These are phyloP conservation scores for Penicillium corylophilum DNA, from an alignment of 2,329 filamentous ascomycete genomes.

Conservation along the genomic window DNA sequence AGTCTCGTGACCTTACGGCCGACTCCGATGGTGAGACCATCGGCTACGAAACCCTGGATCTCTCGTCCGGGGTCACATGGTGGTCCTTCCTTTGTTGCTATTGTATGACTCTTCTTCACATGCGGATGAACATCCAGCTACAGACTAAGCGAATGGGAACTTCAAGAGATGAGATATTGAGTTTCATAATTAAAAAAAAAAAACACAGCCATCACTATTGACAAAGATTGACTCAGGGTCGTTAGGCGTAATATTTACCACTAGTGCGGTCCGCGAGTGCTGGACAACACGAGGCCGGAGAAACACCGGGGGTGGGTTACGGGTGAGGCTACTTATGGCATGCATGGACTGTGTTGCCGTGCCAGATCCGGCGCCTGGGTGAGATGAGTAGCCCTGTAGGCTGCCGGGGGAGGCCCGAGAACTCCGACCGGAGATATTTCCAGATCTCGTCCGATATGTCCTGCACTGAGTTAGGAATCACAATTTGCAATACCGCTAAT, in stretches of 20 bases:
- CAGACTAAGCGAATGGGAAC: not conserved
- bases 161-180: not conserved
- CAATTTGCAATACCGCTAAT: not conserved
- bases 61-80: not conserved
- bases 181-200: not conserved
- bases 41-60: not conserved
- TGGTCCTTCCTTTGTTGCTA: not conserved
- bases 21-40: not conserved
- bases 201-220: not conserved
- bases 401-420: constrained; percentile 7
- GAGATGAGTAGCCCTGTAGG: not conserved
- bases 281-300: not conserved
- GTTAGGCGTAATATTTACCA: too few species aligned
- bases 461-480: not conserved
- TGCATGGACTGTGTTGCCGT: not conserved
- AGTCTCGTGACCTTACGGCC: not conserved
- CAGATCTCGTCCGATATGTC: not conserved
- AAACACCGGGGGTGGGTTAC: not conserved
- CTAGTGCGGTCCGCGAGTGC: not conserved
- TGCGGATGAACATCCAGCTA: too few species aligned
- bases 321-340: not conserved
- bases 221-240: not conserved
- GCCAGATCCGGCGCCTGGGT: not conserved
- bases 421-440: constrained; percentile 6
- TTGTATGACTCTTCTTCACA: not conserved